Conservation (phyloP, 257 asterid species). For the Paraleonurus japonicus region DNA sequence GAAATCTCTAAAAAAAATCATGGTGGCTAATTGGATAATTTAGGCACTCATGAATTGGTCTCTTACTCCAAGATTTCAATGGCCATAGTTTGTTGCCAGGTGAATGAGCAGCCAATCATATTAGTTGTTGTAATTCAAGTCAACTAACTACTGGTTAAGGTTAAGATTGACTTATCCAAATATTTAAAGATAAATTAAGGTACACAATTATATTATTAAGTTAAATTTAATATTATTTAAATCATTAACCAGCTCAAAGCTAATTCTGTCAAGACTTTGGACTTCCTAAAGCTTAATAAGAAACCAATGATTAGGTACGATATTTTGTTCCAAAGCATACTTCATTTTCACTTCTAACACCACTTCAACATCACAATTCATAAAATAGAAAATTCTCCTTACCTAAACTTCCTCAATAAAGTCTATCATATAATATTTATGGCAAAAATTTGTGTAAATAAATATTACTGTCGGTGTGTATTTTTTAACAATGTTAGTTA, state of each 20-base stretch:
- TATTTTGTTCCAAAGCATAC: neutral
- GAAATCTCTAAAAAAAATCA: neutral
- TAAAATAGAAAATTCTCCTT: neutral
- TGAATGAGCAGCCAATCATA: slow-evolving; percentile 48
- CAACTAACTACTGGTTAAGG: slow-evolving; percentile 41
- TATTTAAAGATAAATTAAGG: slow-evolving; percentile 20
- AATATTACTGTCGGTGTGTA: too few relatives aligned
- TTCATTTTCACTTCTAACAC: neutral
- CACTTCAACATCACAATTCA: neutral
- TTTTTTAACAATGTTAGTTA: too few relatives aligned
- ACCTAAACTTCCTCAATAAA: neutral
- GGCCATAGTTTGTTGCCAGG: slow-evolving; percentile 43
- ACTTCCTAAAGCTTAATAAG: neutral
- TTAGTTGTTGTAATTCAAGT: slow-evolving; percentile 32
- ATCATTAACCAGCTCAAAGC: slow-evolving; percentile 2
- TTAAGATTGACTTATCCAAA: slow-evolving; percentile 45
- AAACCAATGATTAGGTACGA: neutral
- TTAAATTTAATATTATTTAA: slow-evolving; percentile 6
- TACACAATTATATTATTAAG: slow-evolving; percentile 13
- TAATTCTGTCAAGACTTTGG: slow-evolving; percentile 6
- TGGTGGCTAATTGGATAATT: slow-evolving; percentile 8
- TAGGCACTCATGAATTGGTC: neutral
- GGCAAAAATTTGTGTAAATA: too few relatives aligned
- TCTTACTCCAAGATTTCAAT: slow-evolving; percentile 10
- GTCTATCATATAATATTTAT: neutral